Percentiles rank a stretch among this genome's conserved stretches.
phyloP scores from a whole-genome alignment of 768 basidiomycete genomes.

The Naganishia onofrii region DNA sequence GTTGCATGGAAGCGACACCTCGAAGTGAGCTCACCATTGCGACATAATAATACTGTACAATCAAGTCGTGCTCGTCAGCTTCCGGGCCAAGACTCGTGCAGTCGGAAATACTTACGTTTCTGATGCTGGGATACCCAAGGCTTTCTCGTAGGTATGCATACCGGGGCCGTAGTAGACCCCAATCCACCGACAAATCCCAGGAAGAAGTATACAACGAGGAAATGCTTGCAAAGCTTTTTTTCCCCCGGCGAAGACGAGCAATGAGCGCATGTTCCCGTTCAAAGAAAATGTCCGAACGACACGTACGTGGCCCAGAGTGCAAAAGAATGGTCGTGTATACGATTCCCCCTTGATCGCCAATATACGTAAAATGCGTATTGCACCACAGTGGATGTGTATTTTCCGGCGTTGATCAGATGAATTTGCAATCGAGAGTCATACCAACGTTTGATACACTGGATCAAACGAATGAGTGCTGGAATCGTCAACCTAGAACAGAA shows the following conservation, averaged over 20 bases:
- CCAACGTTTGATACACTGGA: conserved; percentile 86
- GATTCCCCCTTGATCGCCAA: conserved; percentile 62
- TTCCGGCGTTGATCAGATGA: conserved; percentile 89
- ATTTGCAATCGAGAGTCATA: conserved; percentile 67
- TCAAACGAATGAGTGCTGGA: conserved; percentile 72
- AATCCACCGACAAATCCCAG: conserved; percentile 91
- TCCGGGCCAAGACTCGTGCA: not conserved
- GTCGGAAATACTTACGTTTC: conserved; percentile 14
- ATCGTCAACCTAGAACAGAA: conserved; percentile 60
- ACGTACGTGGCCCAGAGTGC: conserved; percentile 60
- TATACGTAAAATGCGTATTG: conserved; percentile 67
- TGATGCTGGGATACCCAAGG: conserved; percentile 28
- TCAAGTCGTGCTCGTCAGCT: not conserved
- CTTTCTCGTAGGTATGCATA: conserved; percentile 64
- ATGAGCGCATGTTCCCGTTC: not conserved
- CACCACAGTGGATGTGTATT: conserved; percentile 70
- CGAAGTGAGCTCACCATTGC: conserved; percentile 49
- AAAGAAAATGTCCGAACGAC: not conserved
- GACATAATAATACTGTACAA: conserved; percentile 42
- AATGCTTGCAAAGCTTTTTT: conserved; percentile 55
- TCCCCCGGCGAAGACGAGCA: too few relatives aligned
- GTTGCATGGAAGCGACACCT: not conserved
- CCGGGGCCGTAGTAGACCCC: conserved; percentile 69
- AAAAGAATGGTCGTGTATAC: conserved; percentile 58
- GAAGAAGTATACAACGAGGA: conserved; percentile 69